Percentiles rank a stretch among this genome's conserved stretches.
Evolutionary conservation across 2,329 filamentous ascomycete species (phyloP).

Genomic region (Aspergillus candidus): DNA sequence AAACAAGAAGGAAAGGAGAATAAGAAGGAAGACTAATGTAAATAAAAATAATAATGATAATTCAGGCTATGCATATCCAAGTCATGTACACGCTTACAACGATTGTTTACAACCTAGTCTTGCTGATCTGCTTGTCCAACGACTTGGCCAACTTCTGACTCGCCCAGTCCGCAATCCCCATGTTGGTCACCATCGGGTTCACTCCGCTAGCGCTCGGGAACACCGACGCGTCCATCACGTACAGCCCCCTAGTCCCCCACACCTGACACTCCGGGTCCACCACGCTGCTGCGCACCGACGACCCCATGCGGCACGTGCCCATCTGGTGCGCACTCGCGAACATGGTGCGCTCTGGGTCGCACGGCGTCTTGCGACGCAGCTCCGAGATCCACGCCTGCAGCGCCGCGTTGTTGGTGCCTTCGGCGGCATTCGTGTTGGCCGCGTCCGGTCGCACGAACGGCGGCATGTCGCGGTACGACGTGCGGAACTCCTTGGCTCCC

Average conservation of each 20-base stretch:
- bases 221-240: slow-evolving; percentile 46
- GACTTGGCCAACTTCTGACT: slow-evolving; percentile 35
- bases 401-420: slow-evolving; percentile 48
- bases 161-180: slow-evolving; percentile 46
- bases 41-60: no score
- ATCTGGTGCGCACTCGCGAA: slow-evolving; percentile 48
- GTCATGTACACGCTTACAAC: slow-evolving; percentile 10
- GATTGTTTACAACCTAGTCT: slow-evolving; percentile 16
- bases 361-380: slow-evolving; percentile 42
- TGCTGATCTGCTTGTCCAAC: slow-evolving; percentile 17
- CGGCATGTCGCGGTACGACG: slow-evolving; percentile 55
- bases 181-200: slow-evolving; percentile 48
- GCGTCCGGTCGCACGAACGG: slow-evolving; percentile 53
- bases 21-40: no score
- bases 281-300: slow-evolving; percentile 35
- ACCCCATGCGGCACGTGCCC: slow-evolving; percentile 47
- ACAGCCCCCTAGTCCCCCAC: slow-evolving; percentile 42
- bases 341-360: slow-evolving; percentile 39
- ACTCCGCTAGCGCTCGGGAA: slow-evolving; percentile 48
- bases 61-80: no score
- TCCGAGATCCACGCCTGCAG: slow-evolving; percentile 52
- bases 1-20: no score
- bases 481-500: slow-evolving; percentile 74
- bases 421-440: slow-evolving; percentile 20
- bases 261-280: slow-evolving; percentile 43